Percentiles rank a stretch among this genome's conserved stretches.
Conservation (phyloP, 2,329 filamentous ascomycete species). For the Epicoccum sorghinum region DNA sequence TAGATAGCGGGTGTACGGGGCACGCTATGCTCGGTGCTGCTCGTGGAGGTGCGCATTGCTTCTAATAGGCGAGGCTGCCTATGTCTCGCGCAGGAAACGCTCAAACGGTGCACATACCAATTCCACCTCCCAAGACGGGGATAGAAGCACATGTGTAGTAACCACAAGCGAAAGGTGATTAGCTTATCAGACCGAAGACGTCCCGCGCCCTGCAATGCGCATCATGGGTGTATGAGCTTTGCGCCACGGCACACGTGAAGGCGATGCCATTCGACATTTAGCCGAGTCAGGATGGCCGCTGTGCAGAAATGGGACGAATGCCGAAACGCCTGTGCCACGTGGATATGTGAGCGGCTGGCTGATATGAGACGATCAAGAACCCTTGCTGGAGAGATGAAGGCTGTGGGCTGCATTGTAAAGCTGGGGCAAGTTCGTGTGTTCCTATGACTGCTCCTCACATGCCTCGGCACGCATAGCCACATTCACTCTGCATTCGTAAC, state of each 20-base stretch:
- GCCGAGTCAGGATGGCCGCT: constrained; percentile 5
- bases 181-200: constrained; percentile 7
- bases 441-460: neutral
- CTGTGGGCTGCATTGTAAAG: neutral
- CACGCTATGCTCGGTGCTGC: constrained; percentile 1
- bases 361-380: constrained; percentile 3
- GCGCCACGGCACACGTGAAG: constrained; percentile 1
- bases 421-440: neutral
- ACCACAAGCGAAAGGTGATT: constrained; percentile 11
- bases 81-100: constrained; percentile 10
- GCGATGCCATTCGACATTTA: constrained; percentile 1
- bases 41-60: neutral
- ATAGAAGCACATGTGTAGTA: constrained; percentile 12
- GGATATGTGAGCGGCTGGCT: constrained; percentile 1
- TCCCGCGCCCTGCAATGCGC: constrained; percentile 3
- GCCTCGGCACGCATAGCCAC: neutral
- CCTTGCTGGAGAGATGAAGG: neutral
- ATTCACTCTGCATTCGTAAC: neutral
- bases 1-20: constrained; percentile 1
- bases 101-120: constrained; percentile 4
- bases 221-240: constrained; percentile 4
- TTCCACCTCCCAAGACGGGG: constrained; percentile 16
- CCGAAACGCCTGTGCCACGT: constrained; percentile 14
- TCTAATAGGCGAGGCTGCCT: constrained; percentile 5
- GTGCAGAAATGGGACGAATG: constrained; percentile 11